Evolutionary conservation across 805 yeast genomes (phyloP), one percentile per base, ranked within the genome.

Genomic region (Ogataea sp.): DNA sequence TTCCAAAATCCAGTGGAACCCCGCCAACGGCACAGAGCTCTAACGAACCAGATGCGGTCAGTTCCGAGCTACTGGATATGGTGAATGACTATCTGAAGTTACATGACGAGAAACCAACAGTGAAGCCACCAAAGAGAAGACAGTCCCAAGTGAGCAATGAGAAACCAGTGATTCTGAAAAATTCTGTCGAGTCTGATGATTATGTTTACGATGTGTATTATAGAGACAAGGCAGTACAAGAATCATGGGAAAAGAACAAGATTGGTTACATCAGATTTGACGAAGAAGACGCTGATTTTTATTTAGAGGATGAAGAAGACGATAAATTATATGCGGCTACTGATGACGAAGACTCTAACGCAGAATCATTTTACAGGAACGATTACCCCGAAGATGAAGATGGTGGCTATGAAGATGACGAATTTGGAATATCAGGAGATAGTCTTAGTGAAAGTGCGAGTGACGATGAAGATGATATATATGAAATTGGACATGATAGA

Each of bases 331-430:
- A n/a, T 26, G 45, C 44, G 5, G 34, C 41, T 7, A 34, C 86
- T 0, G 93, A 83, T 47, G 87, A 84, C 50, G 90, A 83, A 45
- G 94, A 84, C 53, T 83, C 93, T 0, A 84, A 84, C 53, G 96
- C 96, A 17, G 98, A 90, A 62, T 87, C 84, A 40, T 89, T 80
- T 53, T 90, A 90, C 56, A 77, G 78, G 50, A 90, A 93, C 59
- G 97, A 90, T 53, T 90, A 90, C 53, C 97, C 97, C 0, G 95
- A 87, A 34, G 96, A 89, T 53, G 96, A 87, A 46, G 90, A 84
- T 50, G 87, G 78, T 9, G 78, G 59, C 13, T 60, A 60, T 23
- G 69, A 53, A 11, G 52, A 55, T 50, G 51, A 52, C 36, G 49
- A 51, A 3, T 41, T 48, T 25, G 54, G 49, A 2, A 25, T 47